phyloP scores from a whole-genome alignment of 108 stramenopile genomes.

The Skeletonema marinoi region DNA sequence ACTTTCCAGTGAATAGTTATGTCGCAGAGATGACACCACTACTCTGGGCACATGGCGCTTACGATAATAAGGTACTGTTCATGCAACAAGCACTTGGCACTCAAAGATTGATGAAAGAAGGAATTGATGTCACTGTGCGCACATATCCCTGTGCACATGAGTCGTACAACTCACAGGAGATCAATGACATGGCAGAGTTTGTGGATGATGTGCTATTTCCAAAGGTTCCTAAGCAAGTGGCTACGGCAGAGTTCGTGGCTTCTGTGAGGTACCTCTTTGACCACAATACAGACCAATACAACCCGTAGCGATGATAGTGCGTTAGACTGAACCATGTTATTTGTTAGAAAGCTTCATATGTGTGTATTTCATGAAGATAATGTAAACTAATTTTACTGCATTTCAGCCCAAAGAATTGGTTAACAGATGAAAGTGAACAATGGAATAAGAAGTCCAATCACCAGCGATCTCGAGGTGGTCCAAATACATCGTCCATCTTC shows the following conservation, averaged over 20 bases:
- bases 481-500: not conserved
- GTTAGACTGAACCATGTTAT: not conserved
- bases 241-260: conserved; percentile 3
- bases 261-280: conserved; percentile 6
- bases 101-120: conserved; percentile 36
- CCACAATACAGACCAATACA: conserved; percentile 5
- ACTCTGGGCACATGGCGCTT: conserved; percentile 74
- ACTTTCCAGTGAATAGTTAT: conserved; percentile 27
- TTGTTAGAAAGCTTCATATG: not conserved
- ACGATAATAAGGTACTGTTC: conserved; percentile 72
- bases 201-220: conserved; percentile 50
- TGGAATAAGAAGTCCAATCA: too few species aligned
- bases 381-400: not conserved
- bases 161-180: conserved; percentile 53
- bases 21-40: conserved; percentile 53
- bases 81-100: conserved; percentile 70
- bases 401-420: not conserved
- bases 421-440: not conserved
- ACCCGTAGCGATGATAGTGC: not conserved
- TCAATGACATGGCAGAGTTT: conserved; percentile 63
- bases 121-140: conserved; percentile 24
- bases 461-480: not conserved
- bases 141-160: conserved; percentile 64
- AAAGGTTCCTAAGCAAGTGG: not conserved
- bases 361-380: not conserved